Evolutionary conservation across 2,329 filamentous ascomycete species (phyloP), one percentile per base, ranked within the genome.

Genomic region (Apiospora saccharicola): DNA sequence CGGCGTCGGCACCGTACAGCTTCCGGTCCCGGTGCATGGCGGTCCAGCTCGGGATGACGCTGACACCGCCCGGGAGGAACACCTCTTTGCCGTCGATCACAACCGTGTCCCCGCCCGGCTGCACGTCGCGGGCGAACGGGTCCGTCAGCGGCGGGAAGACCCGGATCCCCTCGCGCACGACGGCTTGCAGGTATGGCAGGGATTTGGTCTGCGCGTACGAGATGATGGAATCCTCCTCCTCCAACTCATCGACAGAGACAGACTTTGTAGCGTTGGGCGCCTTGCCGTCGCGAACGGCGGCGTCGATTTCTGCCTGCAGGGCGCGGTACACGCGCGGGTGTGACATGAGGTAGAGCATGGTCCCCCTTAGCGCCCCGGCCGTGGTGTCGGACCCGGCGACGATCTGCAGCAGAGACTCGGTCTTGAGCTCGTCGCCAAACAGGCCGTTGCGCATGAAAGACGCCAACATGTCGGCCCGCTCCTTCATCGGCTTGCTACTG

Each of bases 361-460:
- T 87, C 41, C 83, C 80, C 0, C 88, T 85, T 3, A 90, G 81
- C 0, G 84, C 83, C 0, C 84, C 86, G 0, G 88, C 85, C 0
- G 87, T 88, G 7, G 87, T 89, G 74, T 90, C 88, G 1, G 86
- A 86, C 26, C 76, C 80, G 53, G 74, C 79, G 37, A 72, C 71
- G 68, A 79, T 79, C 70, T 80, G 77, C 53, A 79, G 74, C 0
- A 76, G 74, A 0, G 78, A 72, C 41, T 78, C 80, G 71, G 86
- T 83, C 16, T 83, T 79, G 71, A 87, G 83, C 57, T 85, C 77
- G 0, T 86, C 81, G 19, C 78, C 75, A 34, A 80, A 79, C 19
- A 86, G 79, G 2, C 77, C 76, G 73, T 86, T 83, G 19, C 82
- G 82, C 72, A 88, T 82, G 75, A 89, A 89, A 4, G 73, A 74